Base-by-base conservation (phyloP, 176 grass and related monocot species). In the Bolboschoenus planiculmis region DNA sequence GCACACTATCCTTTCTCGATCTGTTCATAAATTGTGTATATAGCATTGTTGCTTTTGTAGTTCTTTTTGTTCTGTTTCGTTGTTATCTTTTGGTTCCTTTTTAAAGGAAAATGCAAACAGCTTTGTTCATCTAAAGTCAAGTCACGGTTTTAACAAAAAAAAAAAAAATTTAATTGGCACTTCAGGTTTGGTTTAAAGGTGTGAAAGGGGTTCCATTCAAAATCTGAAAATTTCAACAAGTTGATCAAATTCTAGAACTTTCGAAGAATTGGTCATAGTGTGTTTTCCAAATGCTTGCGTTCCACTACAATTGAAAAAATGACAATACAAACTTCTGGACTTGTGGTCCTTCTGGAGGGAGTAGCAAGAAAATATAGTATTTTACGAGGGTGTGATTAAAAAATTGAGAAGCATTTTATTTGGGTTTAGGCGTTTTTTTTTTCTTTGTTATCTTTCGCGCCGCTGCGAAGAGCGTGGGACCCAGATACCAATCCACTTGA, bases 401-500 rank as follows among this genome's bases (percentile, higher is more conserved):
- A 58, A 68, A 10, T 16, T n/a, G 65, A 68, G 35, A 23, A 39
- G 35, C n/a, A 5, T 7, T 68, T 68, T n/a, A 68, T 40, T 68
- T 39, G 71, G 24, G 10, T 51, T 31, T 2, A 51, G 26, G 24
- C 44, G 44, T 11, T 76, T 33, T 76, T 59, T 64, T 59, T n/a
- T n/a, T n/a, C 56, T 44, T 82, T 44, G 79, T 44, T 64, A 63
- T 23, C 33, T 23, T 30, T 62, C 6, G 79, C 55, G 56, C 21
- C 33, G 79, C 56, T 62, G 57, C 9, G 23, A 14, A 65, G 79
- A 65, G 13, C 13, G 57, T 29, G 56, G 37, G 79, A 35, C 44
- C 77, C 78, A 80, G 13, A 46, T 3, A 24, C 9, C 57, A 47
- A 82, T 64, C 79, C 79, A 81, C 79, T 81, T 81, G 76, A 79